Base-by-base conservation (phyloP, 1,139 yeast genomes). In the Yamadazyma atlantica region DNA sequence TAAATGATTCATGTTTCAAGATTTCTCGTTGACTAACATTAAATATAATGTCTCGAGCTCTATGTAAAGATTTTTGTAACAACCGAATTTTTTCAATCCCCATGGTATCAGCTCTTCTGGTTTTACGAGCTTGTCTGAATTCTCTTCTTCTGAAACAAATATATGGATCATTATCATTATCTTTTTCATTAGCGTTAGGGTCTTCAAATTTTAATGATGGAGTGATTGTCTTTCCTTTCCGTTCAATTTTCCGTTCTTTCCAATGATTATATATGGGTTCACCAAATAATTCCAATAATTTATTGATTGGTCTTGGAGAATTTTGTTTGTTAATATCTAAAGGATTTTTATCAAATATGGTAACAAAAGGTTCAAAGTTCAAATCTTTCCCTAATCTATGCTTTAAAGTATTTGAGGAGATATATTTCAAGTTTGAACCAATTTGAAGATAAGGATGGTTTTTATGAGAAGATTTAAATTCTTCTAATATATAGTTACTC, bases 81-180 rank as follows among this genome's bases (percentile, higher is more conserved):
- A 78, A 64, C 29, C 95, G 76, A 36, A 92, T 70, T 49, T 92
- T 79, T 58, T 90, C 97, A 7, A 92, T 85, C 48, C 95, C 89
- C 48, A 88, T 84, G 26, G 86, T 79, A 63, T 94, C 99, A 0
- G 97, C 88, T 48, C 97, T 78, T 59, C 99, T 80, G 0, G 99
- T 94, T 60, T 92, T 92, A 60, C 99, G 83, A 29, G 95, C 95
- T 58, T 87, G 97, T 48, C 98, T 80, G 49, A 89, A 84, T 55
- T 90, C 98, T 61, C 99, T 85, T 53, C 97, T 81, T 55, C 99
- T 79, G 68, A 94, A 92, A 66, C 97, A 88, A 32, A 89, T 84
- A 60, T 94, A 92, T 1, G 99, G 97, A 60, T 92, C 97, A 43
- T 78, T 80, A 54, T 92, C 98, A 50, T 78, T 78, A 54, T 90